A percentile compares a stretch with the other conserved stretches of the same genome.
Conservation (phyloP, 1,284 basidiomycete species). For the Schizophyllum commune region DNA sequence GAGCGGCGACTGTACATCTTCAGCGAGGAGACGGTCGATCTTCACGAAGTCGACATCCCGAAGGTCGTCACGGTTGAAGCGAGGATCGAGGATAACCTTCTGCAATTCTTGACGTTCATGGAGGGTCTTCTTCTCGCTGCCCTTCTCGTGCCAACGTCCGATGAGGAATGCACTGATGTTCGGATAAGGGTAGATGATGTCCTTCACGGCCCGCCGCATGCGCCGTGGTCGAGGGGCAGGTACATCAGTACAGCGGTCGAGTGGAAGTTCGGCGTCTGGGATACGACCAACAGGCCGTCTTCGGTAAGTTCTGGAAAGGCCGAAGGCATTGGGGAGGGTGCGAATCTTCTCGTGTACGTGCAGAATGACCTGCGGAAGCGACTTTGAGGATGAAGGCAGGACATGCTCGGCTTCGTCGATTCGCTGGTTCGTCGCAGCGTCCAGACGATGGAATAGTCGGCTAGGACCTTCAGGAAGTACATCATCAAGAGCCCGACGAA, state of each 20-base stretch:
- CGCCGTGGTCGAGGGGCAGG: too few relatives aligned
- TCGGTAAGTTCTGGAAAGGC: slow-evolving; percentile 1
- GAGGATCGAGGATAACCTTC: slow-evolving; percentile 3
- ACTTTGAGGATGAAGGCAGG: too few relatives aligned
- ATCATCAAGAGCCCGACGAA: too few relatives aligned
- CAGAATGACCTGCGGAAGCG: too few relatives aligned
- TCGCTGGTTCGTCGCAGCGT: too few relatives aligned
- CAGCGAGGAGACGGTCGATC: slow-evolving; percentile 3
- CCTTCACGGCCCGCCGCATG: neutral
- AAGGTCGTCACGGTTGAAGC: slow-evolving; percentile 2
- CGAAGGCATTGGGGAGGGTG: slow-evolving; percentile 3
- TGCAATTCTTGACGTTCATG: neutral
- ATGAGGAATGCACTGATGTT: neutral
- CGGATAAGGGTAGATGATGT: neutral
- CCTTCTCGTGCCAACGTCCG: neutral
- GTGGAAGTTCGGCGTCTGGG: too few relatives aligned
- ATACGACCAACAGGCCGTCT: too few relatives aligned
- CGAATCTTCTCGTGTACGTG: neutral
- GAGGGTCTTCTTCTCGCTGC: neutral
- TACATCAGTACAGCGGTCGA: too few relatives aligned
- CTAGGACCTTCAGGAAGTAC: too few relatives aligned
- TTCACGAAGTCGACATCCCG: slow-evolving; percentile 5
- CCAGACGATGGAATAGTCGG: too few relatives aligned
- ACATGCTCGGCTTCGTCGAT: too few relatives aligned
- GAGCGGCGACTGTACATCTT: slow-evolving; percentile 1